Evolutionary conservation across 495 filamentous ascomycete species (phyloP), one percentile per base, ranked within the genome.

Genomic region (Letharia lupina): DNA sequence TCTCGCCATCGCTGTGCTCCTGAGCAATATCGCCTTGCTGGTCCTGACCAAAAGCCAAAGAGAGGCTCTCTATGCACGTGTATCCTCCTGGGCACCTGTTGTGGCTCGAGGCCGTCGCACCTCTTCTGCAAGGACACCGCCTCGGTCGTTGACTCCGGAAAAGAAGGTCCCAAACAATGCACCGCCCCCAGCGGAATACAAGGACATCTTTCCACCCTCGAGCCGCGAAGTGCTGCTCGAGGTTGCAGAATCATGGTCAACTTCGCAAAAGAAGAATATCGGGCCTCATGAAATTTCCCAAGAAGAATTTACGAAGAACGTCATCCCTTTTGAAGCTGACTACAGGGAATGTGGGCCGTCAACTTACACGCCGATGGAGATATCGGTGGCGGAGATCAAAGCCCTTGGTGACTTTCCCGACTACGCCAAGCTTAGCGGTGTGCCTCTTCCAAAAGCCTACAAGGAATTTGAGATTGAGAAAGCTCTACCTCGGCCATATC

Each of bases 381-480:
- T 87, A 65, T 87, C 90, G 6, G 78, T 86, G 3, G 81, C 82
- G 33, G 91, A 96, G 65, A 80, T 96, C 73, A 84, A 85, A 64
- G 82, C 80, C 0, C 77, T 95, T 23, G 91, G 91, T 0, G 83
- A 91, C 67, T 95, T 96, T 68, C 91, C 91, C 2, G 87, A 95
- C 69, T 96, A 96, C 76, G 82, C 90, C 44, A 75, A 78, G 7
- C 77, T 96, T 11, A 90, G 86, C 64, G 92, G 90, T 40, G 88
- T 96, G 23, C 91, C 90, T 1, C 74, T 90, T 44, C 92, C 92
- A 0, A 66, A 78, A 16, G 79, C 89, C 0, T 91, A 90, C 69
- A 62, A 62, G 4, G 77, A 84, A n/a, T 90, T 89, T 69, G 76
- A 87, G 65, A 86, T 89, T 57, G 74, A 82, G 39, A 87, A 79